Percentiles rank a stretch among this genome's conserved stretches.
These are phyloP conservation scores for Penicillium parvum DNA, from an alignment of 495 filamentous ascomycete genomes.

Conservation along the genomic window DNA sequence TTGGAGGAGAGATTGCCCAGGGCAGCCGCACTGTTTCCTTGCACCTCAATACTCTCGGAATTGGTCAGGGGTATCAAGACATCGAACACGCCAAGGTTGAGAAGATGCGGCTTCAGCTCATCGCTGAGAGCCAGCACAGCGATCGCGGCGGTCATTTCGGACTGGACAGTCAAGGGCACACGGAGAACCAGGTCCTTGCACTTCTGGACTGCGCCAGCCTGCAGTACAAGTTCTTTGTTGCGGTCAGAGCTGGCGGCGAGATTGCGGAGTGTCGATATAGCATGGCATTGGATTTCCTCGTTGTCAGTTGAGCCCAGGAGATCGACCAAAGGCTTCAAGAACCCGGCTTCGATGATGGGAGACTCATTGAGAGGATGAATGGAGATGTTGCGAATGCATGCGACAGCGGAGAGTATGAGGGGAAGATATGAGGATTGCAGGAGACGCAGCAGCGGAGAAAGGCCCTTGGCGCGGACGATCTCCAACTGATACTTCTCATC, in stretches of 20 bases:
- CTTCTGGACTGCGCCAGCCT: constrained; percentile 95
- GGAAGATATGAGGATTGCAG: constrained; percentile 93
- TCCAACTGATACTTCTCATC: constrained; percentile 99
- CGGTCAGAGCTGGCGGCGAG: constrained; percentile 93
- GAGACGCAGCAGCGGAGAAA: constrained; percentile 78
- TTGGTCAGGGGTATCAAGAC: constrained; percentile 93
- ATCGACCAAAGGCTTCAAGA: constrained; percentile 88
- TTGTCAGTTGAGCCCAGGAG: constrained; percentile 93
- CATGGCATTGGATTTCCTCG: constrained; percentile 98
- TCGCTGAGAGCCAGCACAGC: constrained; percentile 96
- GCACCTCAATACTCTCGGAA: constrained; percentile 93
- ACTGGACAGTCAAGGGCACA: constrained; percentile 91
- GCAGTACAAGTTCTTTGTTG: constrained; percentile 93
- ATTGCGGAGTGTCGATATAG: constrained; percentile 94
- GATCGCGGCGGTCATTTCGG: constrained; percentile 98
- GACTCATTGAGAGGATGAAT: constrained; percentile 99
- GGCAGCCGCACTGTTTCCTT: constrained; percentile 95
- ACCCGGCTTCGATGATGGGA: constrained; percentile 98
- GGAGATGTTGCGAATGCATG: constrained; percentile 97
- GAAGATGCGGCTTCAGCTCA: constrained; percentile 84
- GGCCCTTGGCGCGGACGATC: constrained; percentile 83
- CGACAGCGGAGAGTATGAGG: constrained; percentile 92
- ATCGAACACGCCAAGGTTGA: constrained; percentile 94
- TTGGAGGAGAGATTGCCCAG: constrained; percentile 95
- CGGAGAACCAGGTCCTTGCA: constrained; percentile 95